Base-by-base conservation (phyloP, 164 flowering plant species). In the Paratinospora sagittata region DNA sequence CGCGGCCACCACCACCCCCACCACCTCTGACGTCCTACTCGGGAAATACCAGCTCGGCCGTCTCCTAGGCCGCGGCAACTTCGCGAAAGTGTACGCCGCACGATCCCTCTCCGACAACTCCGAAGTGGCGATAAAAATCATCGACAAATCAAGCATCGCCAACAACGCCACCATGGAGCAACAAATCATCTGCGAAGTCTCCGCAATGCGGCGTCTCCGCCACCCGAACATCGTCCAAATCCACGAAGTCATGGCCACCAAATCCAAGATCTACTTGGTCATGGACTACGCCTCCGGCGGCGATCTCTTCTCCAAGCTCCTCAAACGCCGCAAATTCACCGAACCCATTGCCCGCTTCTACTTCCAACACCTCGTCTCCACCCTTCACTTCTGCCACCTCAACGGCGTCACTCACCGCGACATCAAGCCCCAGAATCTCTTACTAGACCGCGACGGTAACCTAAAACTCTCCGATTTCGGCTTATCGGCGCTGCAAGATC, bases 171-270 rank as follows among this genome's bases (percentile, higher is more conserved):
- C 70, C 12, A 81, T 87, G 89, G 90, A 84, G 70, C 79, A 84
- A 0, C 76, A 79, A 4, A 81, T 91, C 3, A 21, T 84, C 33
- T 75, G 85, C 0, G 97, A 91, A 66, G 81, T 91, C 39, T 71
- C 81, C 0, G 88, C 85, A 68, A 89, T 91, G 97, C 83, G 84
- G 47, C 81, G 90, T 23, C 82, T 91, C 12, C 80, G 80, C 11
- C 77, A 88, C 74, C 91, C 93, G 1, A 85, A 88, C 78, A 76
- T 91, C 27, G 82, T 91, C 60, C 74, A 71, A 49, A 83, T 91
- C 77, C 83, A 85, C 77, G 97, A 91, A 66, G 92, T 91, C 45
- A 79, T 91, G 87, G 97, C 97, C 2, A 85, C 93, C 16, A 86
- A 77, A 61, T 36, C 86, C 55, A 87, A 87, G 77, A 89, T 91